A percentile compares a stretch with the other conserved stretches of the same genome.
Evolutionary conservation across 2,329 filamentous ascomycete genomes (phyloP).

Genomic region (Trematosphaeria pertusa): DNA sequence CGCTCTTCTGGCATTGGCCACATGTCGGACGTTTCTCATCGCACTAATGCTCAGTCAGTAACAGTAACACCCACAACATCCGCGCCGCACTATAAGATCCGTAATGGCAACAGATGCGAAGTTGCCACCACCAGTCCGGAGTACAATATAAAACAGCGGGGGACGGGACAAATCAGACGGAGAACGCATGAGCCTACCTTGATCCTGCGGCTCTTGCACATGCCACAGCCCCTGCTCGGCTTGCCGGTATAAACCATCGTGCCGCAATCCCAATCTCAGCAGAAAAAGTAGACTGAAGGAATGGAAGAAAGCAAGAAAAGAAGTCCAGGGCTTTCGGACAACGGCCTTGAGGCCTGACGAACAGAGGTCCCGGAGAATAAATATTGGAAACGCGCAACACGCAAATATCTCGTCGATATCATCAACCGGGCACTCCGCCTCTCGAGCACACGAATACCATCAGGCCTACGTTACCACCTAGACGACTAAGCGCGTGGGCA

Average conservation of each 20-base stretch:
- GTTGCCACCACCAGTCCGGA: conserved; percentile 1
- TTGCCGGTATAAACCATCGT: conserved; percentile 52
- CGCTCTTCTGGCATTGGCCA: conserved; percentile 44
- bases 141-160: conserved; percentile 12
- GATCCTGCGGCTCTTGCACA: conserved; percentile 75
- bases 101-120: not conserved
- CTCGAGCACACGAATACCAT: conserved; percentile 34
- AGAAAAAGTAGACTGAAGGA: conserved; percentile 14
- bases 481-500: too few species aligned
- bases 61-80: too few species aligned
- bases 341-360: not conserved
- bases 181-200: conserved; percentile 73
- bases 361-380: not conserved
- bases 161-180: not conserved
- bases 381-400: conserved; percentile 5
- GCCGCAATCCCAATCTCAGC: conserved; percentile 12
- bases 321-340: too few species aligned
- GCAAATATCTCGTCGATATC: not conserved
- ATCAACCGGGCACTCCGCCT: conserved; percentile 30
- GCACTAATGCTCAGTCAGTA: conserved; percentile 32
- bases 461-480: conserved; percentile 23
- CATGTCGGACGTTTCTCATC: conserved; percentile 46
- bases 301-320: conserved; percentile 13
- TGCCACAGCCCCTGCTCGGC: conserved; percentile 68
- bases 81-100: too few species aligned